phyloP scores from a whole-genome alignment of 495 filamentous ascomycete genomes.

The Penicillium canescens region DNA sequence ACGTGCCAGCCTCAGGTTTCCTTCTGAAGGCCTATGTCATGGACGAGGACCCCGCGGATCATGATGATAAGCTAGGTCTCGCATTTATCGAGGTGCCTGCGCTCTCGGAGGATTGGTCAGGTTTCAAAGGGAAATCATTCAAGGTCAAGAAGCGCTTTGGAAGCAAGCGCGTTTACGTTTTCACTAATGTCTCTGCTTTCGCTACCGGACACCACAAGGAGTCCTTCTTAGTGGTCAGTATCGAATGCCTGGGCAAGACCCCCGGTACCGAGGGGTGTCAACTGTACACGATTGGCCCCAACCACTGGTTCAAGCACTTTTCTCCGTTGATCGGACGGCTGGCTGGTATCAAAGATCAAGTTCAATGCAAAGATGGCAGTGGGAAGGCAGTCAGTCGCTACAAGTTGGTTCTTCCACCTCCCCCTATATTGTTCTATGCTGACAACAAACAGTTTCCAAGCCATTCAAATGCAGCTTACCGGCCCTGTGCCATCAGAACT shows the following conservation, averaged over 20 bases:
- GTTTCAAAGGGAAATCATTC: conserved; percentile 63
- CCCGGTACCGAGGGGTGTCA: conserved; percentile 69
- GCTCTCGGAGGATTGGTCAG: conserved; percentile 65
- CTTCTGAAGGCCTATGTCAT: conserved; percentile 76
- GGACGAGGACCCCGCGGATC: conserved; percentile 86
- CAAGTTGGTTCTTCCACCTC: conserved; percentile 53
- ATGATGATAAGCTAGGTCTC: conserved; percentile 86
- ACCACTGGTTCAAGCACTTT: conserved; percentile 79
- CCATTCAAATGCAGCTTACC: conserved; percentile 83
- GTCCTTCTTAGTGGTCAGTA: conserved; percentile 65
- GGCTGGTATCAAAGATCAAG: conserved; percentile 69
- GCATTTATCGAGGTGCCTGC: conserved; percentile 62
- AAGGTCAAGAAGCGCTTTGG: conserved; percentile 79
- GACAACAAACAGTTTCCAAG: conserved; percentile 69
- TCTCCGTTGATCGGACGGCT: conserved; percentile 87
- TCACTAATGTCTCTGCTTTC: conserved; percentile 63
- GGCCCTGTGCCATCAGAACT: conserved; percentile 78
- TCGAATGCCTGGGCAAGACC: conserved; percentile 73
- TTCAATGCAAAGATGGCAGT: conserved; percentile 42
- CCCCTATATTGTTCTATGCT: conserved; percentile 4
- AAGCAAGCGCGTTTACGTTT: conserved; percentile 79
- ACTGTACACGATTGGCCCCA: conserved; percentile 75
- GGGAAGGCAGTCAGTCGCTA: conserved; percentile 61
- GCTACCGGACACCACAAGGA: conserved; percentile 55
- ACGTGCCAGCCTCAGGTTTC: conserved; percentile 78